Base-by-base conservation (phyloP, 2,329 filamentous ascomycete genomes). In the Plenodomus lindquistii region DNA sequence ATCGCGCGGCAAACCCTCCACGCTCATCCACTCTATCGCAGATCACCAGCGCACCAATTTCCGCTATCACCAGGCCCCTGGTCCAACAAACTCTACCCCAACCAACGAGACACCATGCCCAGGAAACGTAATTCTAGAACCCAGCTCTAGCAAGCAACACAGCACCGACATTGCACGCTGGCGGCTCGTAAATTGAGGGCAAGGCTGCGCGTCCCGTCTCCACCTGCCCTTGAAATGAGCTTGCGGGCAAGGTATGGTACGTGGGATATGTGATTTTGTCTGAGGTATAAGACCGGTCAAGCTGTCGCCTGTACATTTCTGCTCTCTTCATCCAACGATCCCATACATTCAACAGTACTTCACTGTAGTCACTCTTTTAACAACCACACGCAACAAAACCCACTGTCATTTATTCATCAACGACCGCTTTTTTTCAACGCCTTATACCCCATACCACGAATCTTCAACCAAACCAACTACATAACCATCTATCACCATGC, bases 311-410 rank as follows among this genome's bases (percentile, higher is more conserved):
- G 36, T 46, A 20, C 17, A 31, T 36, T 42, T 41, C 20, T 46
- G 39, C 21, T 35, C 37, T 42, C 37, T 36, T 41, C 34, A 45
- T 42, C 40, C 47, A 19, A 51, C 48, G 42, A 50, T 57, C 52
- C n/a, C 44, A 39, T 24, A 56, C 55, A 59, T 54, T 61, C 42
- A 47, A 65, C 61, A 65, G 62, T 66, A 41, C 46, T 53, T 55
- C 45, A 54, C 64, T 61, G 62, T 63, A 67, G 59, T 50, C 62
- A 66, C 59, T 68, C 65, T 55, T 67, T 68, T 50, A 36, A 24
- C 41, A 44, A 46, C 46, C 46, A 51, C 35, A 46, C 13, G 29
- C 27, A 11, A 31, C 11, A 8, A 8, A 31, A 8, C 11, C 27
- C 35, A 57, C 52, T 39, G 35, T 59, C 49, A 49, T 47, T 44